Base-by-base conservation (phyloP, 2,329 filamentous ascomycete genomes). In the Exophiala bonariae region DNA sequence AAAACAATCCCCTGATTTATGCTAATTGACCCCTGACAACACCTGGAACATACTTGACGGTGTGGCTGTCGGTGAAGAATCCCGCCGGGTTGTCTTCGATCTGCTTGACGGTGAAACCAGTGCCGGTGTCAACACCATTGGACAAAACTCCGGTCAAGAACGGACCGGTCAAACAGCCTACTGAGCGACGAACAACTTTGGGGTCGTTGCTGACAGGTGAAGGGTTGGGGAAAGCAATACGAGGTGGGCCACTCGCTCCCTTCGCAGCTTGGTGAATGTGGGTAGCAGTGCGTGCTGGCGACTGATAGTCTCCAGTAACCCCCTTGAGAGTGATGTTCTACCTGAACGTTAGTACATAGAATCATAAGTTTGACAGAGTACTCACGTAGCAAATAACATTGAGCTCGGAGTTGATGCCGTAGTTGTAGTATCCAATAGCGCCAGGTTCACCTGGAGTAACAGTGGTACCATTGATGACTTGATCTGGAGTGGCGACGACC, bases 21-120 rank as follows among this genome's bases (percentile, higher is more conserved):
- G 47, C 63, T 39, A 77, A 58, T 62, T 81, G 78, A 6, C 76
- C 78, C 46, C 78, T 67, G 26, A 77, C 70, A 41, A 76, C 78
- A 49, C 78, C 78, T 22, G 74, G 69, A 6, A 74, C 62, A 26
- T 71, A 76, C 19, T 69, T 59, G 52, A 61, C 69, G 4, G 76
- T 77, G 63, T 81, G 78, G 2, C 73, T 66, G 56, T 81, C 78
- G 30, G 75, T 69, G 59, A 79, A 79, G 69, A 80, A 81, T 10
- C 57, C 66, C 4, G 55, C 50, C 0, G 78, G 77, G 57, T 79
- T 71, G 26, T 63, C 63, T 62, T 80, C 75, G 40, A 80, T 79
- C 65, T 76, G 63, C 31, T 58, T 58, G 32, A 81, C 70, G 16
- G 66, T 67, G 63, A 81, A 80, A 3, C 71, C 73, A 14, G 57